These are phyloP conservation scores for Candida insectorum DNA, from an alignment of 805 yeast genomes.

Conservation along the genomic window DNA sequence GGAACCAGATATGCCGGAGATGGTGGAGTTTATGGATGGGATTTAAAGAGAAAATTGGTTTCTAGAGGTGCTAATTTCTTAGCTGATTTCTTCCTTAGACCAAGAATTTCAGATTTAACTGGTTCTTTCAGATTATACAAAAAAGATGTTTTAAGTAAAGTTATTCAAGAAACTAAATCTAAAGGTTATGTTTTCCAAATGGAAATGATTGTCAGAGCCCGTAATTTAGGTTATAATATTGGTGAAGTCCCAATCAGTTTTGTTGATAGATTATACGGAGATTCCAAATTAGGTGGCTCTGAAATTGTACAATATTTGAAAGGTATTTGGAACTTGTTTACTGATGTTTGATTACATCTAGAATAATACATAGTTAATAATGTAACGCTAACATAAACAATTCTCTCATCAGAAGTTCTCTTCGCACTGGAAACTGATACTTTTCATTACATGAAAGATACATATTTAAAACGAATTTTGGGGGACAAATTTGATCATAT, in stretches of 20 bases:
- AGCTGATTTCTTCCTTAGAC: constrained; percentile 68
- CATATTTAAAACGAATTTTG: too few species aligned
- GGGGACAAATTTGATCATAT: too few species aligned
- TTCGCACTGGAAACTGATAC: too few species aligned
- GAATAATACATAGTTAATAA: too few species aligned
- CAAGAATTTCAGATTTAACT: constrained; percentile 69
- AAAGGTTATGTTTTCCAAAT: constrained; percentile 84
- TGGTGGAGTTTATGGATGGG: constrained; percentile 86
- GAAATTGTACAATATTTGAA: constrained; percentile 75
- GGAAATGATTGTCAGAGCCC: constrained; percentile 86
- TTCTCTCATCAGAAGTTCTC: too few species aligned
- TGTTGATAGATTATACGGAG: constrained; percentile 78
- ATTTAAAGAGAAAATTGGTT: constrained; percentile 71
- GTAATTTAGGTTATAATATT: constrained; percentile 66
- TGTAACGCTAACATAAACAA: too few species aligned
- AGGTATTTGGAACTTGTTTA: constrained; percentile 72
- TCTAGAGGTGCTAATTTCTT: constrained; percentile 79
- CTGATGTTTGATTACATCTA: constrained; percentile 44
- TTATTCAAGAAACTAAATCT: constrained; percentile 64
- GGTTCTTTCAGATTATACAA: constrained; percentile 76
- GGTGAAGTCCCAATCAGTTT: constrained; percentile 79
- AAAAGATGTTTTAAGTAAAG: constrained; percentile 61
- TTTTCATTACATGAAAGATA: too few species aligned
- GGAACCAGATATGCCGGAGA: constrained; percentile 74
- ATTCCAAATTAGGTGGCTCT: constrained; percentile 75